Evolutionary conservation across 257 asterid species (phyloP), one percentile per base, ranked within the genome.

Genomic region (Nicotiana sylvestris): DNA sequence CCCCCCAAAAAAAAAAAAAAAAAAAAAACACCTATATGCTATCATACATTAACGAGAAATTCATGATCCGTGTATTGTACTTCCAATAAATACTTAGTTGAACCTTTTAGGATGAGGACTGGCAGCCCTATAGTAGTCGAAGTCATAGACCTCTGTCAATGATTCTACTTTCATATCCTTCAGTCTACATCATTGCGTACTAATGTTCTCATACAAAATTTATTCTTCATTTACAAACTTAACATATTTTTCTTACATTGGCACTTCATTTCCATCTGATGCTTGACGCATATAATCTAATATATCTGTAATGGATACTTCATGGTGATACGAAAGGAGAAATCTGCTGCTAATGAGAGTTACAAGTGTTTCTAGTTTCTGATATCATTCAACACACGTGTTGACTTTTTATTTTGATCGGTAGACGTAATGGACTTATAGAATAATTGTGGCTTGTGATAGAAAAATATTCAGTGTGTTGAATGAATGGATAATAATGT

Each of bases 321-420:
- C 18, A 70, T 43, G 78, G 35, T 43, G 78, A 70, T 43, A 2
- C 2, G 37, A 43, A 69, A 39, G 37, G 78, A 70, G n/a, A 43
- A 43, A 43, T 43, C 60, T 70, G 60, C 58, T 70, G 78, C 58
- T 39, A 2, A 70, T 70, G 78, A 70, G 78, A 70, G 60, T 70
- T 18, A 12, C 60, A 46, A 43, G 60, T 70, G 56, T 43, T 70
- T 21, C 58, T 70, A 43, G 35, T 5, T 37, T 35, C 57, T 69
- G 78, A 39, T 69, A 4, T 69, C 57, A 39, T 39, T 37, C 32
- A 9, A 11, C 18, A 69, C 57, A 37, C 21, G 21, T 6, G 35
- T 12, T 70, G 78, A 69, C 18, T 32, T 10, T 39, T 10, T 70
- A 33, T 70, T 21, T 2, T 70, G 58, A 70, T 70, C 1, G 12